A percentile compares a stretch with the other conserved stretches of the same genome.
phyloP scores from a whole-genome alignment of 2,329 filamentous ascomycete species.

The Nemania diffusa region DNA sequence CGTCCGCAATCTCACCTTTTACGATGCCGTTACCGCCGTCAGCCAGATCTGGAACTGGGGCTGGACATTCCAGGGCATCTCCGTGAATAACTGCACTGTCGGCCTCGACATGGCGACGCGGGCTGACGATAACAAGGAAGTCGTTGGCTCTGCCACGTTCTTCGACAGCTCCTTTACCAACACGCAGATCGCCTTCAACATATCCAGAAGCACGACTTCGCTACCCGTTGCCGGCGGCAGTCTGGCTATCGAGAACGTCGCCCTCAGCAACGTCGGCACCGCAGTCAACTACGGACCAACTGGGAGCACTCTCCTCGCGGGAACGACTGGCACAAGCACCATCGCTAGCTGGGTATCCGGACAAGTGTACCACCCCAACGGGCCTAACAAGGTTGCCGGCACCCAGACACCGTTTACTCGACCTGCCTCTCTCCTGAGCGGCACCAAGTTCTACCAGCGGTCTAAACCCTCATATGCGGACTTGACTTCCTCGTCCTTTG shows the following conservation, averaged over 20 bases:
- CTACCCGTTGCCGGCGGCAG: constrained; percentile 54
- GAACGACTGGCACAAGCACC: constrained; percentile 57
- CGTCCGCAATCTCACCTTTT: constrained; percentile 75
- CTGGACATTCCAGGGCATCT: constrained; percentile 69
- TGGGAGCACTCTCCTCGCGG: constrained; percentile 63
- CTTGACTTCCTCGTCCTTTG: constrained; percentile 67
- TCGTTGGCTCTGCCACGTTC: constrained; percentile 78
- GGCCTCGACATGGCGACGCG: constrained; percentile 72
- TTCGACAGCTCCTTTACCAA: constrained; percentile 77
- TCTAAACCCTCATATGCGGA: constrained; percentile 81
- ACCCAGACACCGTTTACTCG: constrained; percentile 57
- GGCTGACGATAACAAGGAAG: constrained; percentile 34
- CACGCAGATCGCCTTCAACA: constrained; percentile 74
- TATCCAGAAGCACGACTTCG: constrained; percentile 58
- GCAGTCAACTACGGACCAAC: constrained; percentile 59
- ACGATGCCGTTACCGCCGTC: constrained; percentile 72
- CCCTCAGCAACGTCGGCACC: constrained; percentile 53
- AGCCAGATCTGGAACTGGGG: constrained; percentile 81
- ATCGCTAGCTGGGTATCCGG: constrained; percentile 73
- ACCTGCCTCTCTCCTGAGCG: constrained; percentile 65
- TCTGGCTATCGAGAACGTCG: constrained; percentile 61
- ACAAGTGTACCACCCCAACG: constrained; percentile 66
- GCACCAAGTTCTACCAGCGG: constrained; percentile 71
- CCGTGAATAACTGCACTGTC: constrained; percentile 64
- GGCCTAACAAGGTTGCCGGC: constrained; percentile 61